Evolutionary conservation across 495 filamentous ascomycete genomes (phyloP), one percentile per base, ranked within the genome.

Genomic region (Penicillium subrubescens): DNA sequence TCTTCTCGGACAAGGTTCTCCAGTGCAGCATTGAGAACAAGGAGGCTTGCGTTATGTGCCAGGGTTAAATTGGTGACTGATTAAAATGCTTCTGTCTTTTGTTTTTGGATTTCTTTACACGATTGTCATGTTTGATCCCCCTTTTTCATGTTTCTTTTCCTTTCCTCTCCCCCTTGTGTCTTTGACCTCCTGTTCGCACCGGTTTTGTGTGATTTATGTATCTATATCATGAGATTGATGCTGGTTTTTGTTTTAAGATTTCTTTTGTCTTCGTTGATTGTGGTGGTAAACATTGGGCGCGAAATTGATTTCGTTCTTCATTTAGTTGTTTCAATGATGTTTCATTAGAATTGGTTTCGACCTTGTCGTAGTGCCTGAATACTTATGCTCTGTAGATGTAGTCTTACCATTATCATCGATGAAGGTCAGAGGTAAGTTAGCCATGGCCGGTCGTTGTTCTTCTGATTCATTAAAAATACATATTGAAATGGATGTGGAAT

Each of bases 21-120:
- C 85, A 88, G 74, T 99, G 95, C 89, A 91, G 92, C 80, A 96
- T 97, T 72, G 91, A 97, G 79, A 94, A 97, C 83, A 90, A 88
- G 71, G 93, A 97, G 75, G 83, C 85, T 23, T 97, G 93, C 76
- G 67, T 94, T 0, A 96, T 96, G 93, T 97, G 93, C 87, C 92
- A 90, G 80, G 92, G 91, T 71, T 92, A 73, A 79, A 67, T 44
- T 54, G 57, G 6, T 55, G 31, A 33, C 31, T 33, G 8, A 6
- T 52, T 52, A 14, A 46, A 59, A 34, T 52, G 44, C 2, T 27
- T 27, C 4, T 27, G 25, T 27, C n/a, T 27, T 62, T 61, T 59
- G 43, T 25, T 66, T 71, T 64, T 64, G 48, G 35, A 54, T 63
- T 59, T 46, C 63, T 57, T 39, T 63, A 21, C 27, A 71, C 53